phyloP scores from a whole-genome alignment of 2,329 filamentous ascomycete species.

The Atkinsonella hypoxylon region DNA sequence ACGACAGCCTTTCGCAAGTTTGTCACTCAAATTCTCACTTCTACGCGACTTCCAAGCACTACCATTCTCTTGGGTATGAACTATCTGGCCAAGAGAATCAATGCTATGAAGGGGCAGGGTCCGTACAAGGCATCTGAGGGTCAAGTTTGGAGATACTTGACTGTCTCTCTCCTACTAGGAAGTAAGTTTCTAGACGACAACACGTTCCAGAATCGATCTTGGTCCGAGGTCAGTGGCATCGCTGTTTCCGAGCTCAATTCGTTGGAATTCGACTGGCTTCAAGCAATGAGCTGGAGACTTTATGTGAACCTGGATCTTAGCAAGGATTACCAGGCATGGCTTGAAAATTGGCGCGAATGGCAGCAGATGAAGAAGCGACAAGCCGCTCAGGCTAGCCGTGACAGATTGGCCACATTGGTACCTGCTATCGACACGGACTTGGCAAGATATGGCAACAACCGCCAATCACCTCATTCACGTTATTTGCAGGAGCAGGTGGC shows the following conservation, averaged over 20 bases:
- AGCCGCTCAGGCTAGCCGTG: conserved; percentile 34
- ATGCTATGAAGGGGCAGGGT: conserved; percentile 48
- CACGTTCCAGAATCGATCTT: conserved; percentile 93
- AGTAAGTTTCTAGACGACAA: conserved; percentile 97
- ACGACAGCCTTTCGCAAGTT: conserved; percentile 79
- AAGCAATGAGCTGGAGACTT: conserved; percentile 69
- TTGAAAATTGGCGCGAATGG: conserved; percentile 49
- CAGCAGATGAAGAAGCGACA: conserved; percentile 42
- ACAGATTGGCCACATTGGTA: conserved; percentile 36
- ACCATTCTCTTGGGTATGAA: conserved; percentile 86
- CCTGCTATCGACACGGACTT: conserved; percentile 34
- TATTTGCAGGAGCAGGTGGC: conserved; percentile 44
- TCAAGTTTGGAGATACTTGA: conserved; percentile 79
- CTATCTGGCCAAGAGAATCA: conserved; percentile 76
- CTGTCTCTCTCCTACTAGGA: conserved; percentile 70
- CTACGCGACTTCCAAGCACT: conserved; percentile 78
- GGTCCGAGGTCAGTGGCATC: conserved; percentile 91
- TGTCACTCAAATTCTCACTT: conserved; percentile 79
- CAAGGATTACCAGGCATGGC: conserved; percentile 56
- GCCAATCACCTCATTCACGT: conserved; percentile 26
- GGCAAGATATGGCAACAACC: conserved; percentile 26
- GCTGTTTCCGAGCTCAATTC: conserved; percentile 71
- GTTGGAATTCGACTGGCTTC: conserved; percentile 80
- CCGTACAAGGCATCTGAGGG: conserved; percentile 50
- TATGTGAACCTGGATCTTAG: conserved; percentile 74